These are phyloP conservation scores for Trichosporon asahii DNA, from an alignment of 1,284 basidiomycete species.

Conservation along the genomic window DNA sequence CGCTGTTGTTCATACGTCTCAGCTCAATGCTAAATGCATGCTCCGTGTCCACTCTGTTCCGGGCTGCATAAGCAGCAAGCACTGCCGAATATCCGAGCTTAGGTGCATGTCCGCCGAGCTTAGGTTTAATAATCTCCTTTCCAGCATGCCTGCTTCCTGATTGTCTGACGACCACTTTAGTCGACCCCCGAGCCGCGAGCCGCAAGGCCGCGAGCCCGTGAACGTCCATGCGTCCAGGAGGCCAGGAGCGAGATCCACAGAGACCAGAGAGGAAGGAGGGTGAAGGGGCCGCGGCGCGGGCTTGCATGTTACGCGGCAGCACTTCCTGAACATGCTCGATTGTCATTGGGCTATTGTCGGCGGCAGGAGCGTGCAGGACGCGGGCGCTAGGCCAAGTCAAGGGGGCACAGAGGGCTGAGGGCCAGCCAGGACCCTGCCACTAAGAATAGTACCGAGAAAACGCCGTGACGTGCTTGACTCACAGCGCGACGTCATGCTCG, in stretches of 20 bases:
- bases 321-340: neutral
- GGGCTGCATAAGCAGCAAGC: neutral
- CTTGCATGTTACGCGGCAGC: slow-evolving; percentile 1
- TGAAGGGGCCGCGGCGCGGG: neutral
- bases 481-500: neutral
- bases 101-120: neutral
- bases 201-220: neutral
- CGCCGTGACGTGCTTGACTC: slow-evolving; percentile 5
- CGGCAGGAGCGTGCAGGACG: neutral
- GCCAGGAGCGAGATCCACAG: neutral
- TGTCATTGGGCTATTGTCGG: neutral
- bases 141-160: neutral
- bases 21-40: neutral
- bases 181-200: neutral
- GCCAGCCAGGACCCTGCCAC: neutral
- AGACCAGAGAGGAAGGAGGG: neutral
- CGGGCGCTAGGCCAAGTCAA: neutral
- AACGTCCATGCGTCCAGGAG: neutral
- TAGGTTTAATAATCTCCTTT: neutral
- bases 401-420: neutral
- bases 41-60: neutral
- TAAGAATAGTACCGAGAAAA: slow-evolving; percentile 10
- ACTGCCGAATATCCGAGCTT: neutral
- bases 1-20: neutral
- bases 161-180: neutral